These are phyloP conservation scores for Alternaria triticina DNA, from an alignment of 2,329 filamentous ascomycete species.

Conservation along the genomic window DNA sequence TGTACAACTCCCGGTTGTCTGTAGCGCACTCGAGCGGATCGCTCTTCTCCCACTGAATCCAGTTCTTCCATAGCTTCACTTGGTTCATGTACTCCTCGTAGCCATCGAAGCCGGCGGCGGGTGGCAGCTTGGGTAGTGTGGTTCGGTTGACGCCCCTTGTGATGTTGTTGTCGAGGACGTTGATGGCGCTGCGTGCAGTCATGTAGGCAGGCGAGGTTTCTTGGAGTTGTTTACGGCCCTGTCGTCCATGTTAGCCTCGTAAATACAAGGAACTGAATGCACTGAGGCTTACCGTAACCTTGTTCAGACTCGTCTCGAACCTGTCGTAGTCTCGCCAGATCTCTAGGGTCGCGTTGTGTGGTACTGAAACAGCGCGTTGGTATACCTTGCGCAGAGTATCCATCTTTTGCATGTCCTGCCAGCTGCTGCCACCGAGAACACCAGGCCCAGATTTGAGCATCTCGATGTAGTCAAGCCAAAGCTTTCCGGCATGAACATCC, in stretches of 20 bases:
- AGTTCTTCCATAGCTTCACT: constrained; percentile 87
- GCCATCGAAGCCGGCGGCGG: constrained; percentile 84
- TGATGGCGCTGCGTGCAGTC: constrained; percentile 91
- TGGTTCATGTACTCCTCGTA: constrained; percentile 84
- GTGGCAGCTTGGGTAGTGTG: constrained; percentile 81
- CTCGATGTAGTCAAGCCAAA: constrained; percentile 95
- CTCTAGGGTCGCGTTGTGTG: constrained; percentile 79
- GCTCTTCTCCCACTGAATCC: constrained; percentile 94
- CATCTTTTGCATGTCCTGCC: constrained; percentile 99
- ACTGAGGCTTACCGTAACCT: constrained; percentile 73
- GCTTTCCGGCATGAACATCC: constrained; percentile 84
- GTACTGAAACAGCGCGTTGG: constrained; percentile 85
- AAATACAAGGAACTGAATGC: neutral
- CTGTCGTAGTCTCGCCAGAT: constrained; percentile 98
- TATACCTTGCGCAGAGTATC: constrained; percentile 91
- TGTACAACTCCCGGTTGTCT: constrained; percentile 78
- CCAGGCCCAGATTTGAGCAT: constrained; percentile 91
- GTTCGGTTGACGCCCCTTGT: constrained; percentile 77
- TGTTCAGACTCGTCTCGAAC: constrained; percentile 94
- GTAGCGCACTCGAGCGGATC: constrained; percentile 86
- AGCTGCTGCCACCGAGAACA: constrained; percentile 80
- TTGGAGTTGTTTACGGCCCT: constrained; percentile 93
- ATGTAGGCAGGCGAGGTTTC: constrained; percentile 94
- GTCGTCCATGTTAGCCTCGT: constrained; percentile 24
- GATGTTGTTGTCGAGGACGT: constrained; percentile 90